phyloP scores from a whole-genome alignment of 768 basidiomycete species.

The Amanita rubescens region DNA sequence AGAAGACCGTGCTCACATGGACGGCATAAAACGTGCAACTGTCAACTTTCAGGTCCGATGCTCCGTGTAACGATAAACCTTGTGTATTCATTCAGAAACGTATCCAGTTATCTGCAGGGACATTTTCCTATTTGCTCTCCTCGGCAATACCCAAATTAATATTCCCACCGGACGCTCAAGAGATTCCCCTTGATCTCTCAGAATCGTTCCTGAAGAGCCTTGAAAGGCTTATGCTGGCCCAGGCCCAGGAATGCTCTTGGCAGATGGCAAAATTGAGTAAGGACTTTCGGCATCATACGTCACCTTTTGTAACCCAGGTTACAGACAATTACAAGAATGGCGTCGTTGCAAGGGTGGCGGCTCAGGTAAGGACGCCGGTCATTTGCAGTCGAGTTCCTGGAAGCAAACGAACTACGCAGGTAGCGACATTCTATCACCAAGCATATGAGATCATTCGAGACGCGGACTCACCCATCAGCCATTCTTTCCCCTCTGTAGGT shows the following conservation, averaged over 20 bases:
- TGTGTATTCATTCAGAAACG: constrained; percentile 2
- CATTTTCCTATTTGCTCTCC: constrained; percentile 51
- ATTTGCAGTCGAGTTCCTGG: background rate
- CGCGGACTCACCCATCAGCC: constrained; percentile 35
- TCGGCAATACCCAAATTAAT: constrained; percentile 46
- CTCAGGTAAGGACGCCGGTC: constrained; percentile 38
- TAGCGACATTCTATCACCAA: constrained; percentile 57
- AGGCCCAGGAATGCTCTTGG: constrained; percentile 97
- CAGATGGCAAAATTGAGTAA: constrained; percentile 81
- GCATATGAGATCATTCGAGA: constrained; percentile 38
- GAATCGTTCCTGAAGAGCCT: constrained; percentile 52
- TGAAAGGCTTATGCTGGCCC: constrained; percentile 78
- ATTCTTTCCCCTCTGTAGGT: constrained; percentile 49
- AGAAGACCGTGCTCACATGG: constrained; percentile 60
- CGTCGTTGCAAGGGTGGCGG: constrained; percentile 76
- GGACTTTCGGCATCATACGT: constrained; percentile 9
- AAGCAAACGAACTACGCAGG: constrained; percentile 25
- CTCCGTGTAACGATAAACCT: background rate
- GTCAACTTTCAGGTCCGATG: constrained; percentile 59
- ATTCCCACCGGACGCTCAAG: constrained; percentile 40
- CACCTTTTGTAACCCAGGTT: constrained; percentile 9
- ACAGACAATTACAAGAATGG: constrained; percentile 70
- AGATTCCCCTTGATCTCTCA: constrained; percentile 62
- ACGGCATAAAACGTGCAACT: constrained; percentile 82
- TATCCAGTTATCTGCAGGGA: constrained; percentile 60